A percentile compares a stretch with the other conserved stretches of the same genome.
Evolutionary conservation across 345 rosid species (phyloP).

Genomic region (Populus alba): DNA sequence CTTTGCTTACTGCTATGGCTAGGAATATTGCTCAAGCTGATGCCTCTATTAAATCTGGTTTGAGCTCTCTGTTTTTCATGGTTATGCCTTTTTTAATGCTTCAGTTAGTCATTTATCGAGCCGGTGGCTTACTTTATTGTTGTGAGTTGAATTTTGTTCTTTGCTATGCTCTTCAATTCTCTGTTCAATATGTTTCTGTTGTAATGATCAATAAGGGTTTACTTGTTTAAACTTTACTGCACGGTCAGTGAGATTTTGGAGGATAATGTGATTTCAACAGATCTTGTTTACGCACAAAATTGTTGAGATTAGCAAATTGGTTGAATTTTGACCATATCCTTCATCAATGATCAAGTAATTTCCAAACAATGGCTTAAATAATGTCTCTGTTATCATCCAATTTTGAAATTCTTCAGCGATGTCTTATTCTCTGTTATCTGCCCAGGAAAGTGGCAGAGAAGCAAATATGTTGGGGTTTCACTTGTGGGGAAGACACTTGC

Average conservation of each 20-base stretch:
- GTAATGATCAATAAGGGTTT: neutral
- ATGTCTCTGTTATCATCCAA: neutral
- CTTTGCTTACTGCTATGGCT: slow-evolving; percentile 22
- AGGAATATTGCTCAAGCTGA: slow-evolving; percentile 21
- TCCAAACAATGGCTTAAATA: neutral
- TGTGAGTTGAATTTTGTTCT: neutral
- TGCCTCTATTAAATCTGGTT: slow-evolving; percentile 20
- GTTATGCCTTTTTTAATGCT: neutral
- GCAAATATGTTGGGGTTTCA: slow-evolving; percentile 28
- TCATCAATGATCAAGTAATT: neutral
- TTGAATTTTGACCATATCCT: neutral
- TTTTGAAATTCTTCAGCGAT: neutral
- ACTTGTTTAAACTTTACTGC: neutral
- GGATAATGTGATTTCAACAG: neutral
- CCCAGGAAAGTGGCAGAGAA: slow-evolving; percentile 29
- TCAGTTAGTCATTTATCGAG: slow-evolving; percentile 19
- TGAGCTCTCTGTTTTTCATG: neutral
- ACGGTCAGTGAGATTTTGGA: neutral
- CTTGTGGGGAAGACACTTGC: slow-evolving; percentile 28
- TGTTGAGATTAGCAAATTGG: neutral
- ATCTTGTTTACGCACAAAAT: neutral
- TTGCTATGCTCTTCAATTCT: neutral
- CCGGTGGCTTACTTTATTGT: neutral
- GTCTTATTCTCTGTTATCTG: neutral
- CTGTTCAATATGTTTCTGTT: neutral